Conservation (phyloP, 2,329 filamentous ascomycete species). For the Clonostachys rosea region DNA sequence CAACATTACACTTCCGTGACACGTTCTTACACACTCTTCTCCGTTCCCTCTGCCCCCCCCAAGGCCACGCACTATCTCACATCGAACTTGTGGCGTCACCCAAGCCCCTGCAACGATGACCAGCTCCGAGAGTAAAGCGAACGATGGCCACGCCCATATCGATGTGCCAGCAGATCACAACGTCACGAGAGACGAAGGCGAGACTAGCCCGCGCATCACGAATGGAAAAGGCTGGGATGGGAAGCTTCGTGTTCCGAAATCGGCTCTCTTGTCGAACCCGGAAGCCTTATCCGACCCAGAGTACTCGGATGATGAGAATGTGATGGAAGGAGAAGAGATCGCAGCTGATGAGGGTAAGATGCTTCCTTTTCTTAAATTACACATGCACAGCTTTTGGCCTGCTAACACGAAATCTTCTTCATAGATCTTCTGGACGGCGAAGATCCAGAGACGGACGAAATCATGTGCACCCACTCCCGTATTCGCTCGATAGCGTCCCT, state of each 20-base stretch:
- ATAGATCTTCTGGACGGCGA: slow-evolving; percentile 58
- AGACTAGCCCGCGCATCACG: slow-evolving; percentile 39
- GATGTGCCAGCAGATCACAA: slow-evolving; percentile 39
- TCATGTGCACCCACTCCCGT: slow-evolving; percentile 86
- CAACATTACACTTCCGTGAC: too few species aligned
- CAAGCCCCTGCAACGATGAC: neutral
- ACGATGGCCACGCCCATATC: slow-evolving; percentile 36
- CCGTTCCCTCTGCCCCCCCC: too few species aligned
- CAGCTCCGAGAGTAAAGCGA: slow-evolving; percentile 21
- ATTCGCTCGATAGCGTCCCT: slow-evolving; percentile 74
- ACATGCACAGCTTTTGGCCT: neutral
- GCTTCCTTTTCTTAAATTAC: neutral
- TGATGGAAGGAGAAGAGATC: slow-evolving; percentile 69
- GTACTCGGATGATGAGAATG: slow-evolving; percentile 69
- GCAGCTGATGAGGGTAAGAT: slow-evolving; percentile 72
- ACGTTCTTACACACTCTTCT: too few species aligned
- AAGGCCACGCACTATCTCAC: too few species aligned
- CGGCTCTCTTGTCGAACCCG: slow-evolving; percentile 62
- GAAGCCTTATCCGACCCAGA: slow-evolving; percentile 82
- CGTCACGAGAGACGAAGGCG: slow-evolving; percentile 16
- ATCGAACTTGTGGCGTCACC: too few species aligned
- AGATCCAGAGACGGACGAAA: slow-evolving; percentile 63
- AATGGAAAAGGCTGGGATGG: slow-evolving; percentile 78
- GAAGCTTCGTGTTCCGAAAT: slow-evolving; percentile 69
- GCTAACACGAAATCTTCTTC: neutral